Percentiles rank a stretch among this genome's conserved stretches.
phyloP scores from a whole-genome alignment of 768 basidiomycete genomes.

The Tricholoma bakamatsutake region DNA sequence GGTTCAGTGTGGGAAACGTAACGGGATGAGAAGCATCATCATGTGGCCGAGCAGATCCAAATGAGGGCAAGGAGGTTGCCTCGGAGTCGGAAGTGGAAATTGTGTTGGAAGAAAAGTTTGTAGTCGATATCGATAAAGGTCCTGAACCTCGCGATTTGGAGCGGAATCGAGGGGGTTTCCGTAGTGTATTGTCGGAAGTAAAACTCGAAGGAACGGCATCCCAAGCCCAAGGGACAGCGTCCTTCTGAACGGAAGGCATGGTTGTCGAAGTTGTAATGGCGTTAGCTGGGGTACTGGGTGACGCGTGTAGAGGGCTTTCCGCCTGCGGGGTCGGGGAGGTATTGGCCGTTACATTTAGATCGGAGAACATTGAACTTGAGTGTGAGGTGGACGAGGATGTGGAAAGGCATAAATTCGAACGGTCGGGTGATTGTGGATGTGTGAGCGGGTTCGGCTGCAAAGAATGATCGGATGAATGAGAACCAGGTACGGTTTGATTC shows the following conservation, averaged over 20 bases:
- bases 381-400: conserved; percentile 16
- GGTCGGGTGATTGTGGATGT: conserved; percentile 5
- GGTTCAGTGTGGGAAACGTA: conserved; percentile 22
- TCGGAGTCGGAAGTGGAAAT: neutral
- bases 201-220: conserved; percentile 20
- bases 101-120: conserved; percentile 1
- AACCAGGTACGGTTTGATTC: conserved; percentile 1
- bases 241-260: conserved; percentile 5
- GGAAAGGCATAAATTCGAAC: conserved; percentile 8
- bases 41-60: conserved; percentile 1
- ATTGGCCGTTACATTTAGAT: conserved; percentile 12
- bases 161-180: conserved; percentile 30
- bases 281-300: too few species aligned
- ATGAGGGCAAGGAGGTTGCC: neutral
- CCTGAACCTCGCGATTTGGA: conserved; percentile 21
- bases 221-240: conserved; percentile 27
- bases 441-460: neutral
- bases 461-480: conserved; percentile 1
- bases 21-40: conserved; percentile 10
- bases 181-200: conserved; percentile 12
- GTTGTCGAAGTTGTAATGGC: conserved; percentile 1
- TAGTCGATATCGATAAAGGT: conserved; percentile 10
- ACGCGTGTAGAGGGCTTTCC: neutral
- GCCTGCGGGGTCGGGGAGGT: conserved; percentile 14
- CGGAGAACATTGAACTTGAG: conserved; percentile 7